Conservation (phyloP, 805 yeast genomes). For the Kodamaea restingae region DNA sequence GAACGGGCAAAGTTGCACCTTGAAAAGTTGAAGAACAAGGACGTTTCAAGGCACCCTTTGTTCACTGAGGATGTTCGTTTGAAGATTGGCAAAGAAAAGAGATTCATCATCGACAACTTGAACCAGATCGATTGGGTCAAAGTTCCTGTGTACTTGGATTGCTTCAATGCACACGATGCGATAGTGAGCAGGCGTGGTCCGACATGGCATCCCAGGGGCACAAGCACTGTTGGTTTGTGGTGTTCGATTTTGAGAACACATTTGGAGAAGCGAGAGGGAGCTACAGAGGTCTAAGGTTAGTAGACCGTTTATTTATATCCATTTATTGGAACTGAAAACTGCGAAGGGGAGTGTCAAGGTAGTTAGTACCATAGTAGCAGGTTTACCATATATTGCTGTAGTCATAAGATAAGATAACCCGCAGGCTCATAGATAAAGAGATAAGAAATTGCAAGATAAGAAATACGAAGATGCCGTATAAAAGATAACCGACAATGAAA, state of each 20-base stretch:
- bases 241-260: constrained; percentile 35
- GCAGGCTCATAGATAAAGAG: too few species aligned
- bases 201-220: constrained; percentile 46
- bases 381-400: too few species aligned
- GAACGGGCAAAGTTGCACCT: constrained; percentile 14
- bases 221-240: constrained; percentile 52
- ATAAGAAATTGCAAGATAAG: too few species aligned
- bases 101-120: constrained; percentile 47
- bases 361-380: too few species aligned
- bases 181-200: constrained; percentile 76
- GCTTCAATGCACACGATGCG: constrained; percentile 81
- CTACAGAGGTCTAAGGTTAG: constrained; percentile 1
- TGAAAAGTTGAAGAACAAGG: constrained; percentile 14
- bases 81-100: constrained; percentile 35
- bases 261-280: constrained; percentile 11
- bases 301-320: too few species aligned
- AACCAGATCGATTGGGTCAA: constrained; percentile 72
- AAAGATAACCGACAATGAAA: too few species aligned
- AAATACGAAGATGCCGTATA: too few species aligned
- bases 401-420: too few species aligned
- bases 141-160: constrained; percentile 65
- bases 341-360: too few species aligned
- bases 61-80: constrained; percentile 23
- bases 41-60: constrained; percentile 23
- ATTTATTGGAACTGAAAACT: too few species aligned